Base-by-base conservation (phyloP, 169 alveolate species). In the Cardiosporidium cionae region DNA sequence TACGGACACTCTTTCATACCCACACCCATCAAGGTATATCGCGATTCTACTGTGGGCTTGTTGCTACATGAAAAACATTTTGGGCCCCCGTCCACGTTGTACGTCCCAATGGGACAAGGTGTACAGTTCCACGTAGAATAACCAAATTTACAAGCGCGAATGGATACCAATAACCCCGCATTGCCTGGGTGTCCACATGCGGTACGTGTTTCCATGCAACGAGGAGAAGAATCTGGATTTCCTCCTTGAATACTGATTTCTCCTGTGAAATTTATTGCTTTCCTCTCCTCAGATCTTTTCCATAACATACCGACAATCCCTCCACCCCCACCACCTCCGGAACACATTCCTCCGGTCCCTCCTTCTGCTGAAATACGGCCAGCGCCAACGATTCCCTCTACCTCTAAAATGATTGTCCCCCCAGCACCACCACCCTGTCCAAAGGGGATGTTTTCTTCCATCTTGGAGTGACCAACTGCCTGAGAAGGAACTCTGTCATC, bases 1-100 rank as follows among this genome's bases (percentile, higher is more conserved):
- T 54, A 77, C 36, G 83, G 78, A 52, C 83, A 77, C 29, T 70
- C 32, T 31, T 67, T 62, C 44, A 22, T 54, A 28, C 68, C 31
- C 22, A 33, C 73, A 2, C 52, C 65, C 31, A 29, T 31, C 1
- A 44, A 62, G 54, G 74, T 62, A 27, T 65, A n/a, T 25, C 35
- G n/a, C 16, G 58, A 16, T n/a, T 44, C 58, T 16, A 16, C n/a
- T 44, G 58, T 44, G n/a, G 58, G 58, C 58, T 44, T 44, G n/a
- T 44, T 44, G 27, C n/a, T n/a, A 44, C 58, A 44, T 16, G 58
- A n/a, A n/a, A 16, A 44, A 44, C 58, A 44, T 44, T 44, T n/a
- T 44, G 58, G 27, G 27, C n/a, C 58, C n/a, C 58, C 58, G 27
- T 16, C n/a, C 16, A n/a, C n/a, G n/a, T 44, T 44, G n/a, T 44